Percentiles rank a stretch among this genome's conserved stretches.
Conservation (phyloP, 176 grass and related monocot species). For the Tillandsia leiboldiana region DNA sequence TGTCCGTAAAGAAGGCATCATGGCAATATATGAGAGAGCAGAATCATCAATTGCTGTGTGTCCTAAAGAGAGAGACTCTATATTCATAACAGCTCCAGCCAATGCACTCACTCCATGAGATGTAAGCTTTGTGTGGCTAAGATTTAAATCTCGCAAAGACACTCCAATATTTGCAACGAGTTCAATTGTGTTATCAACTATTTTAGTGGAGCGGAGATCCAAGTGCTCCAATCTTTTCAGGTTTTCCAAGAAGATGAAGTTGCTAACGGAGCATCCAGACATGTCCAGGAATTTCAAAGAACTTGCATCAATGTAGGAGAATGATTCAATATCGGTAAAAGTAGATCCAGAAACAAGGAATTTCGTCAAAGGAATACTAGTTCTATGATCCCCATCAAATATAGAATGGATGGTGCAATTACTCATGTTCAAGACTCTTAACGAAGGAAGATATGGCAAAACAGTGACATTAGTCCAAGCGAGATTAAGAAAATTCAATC, state of each 20-base stretch:
- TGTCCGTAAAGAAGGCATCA: slow-evolving; percentile 54
- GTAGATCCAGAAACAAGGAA: slow-evolving; percentile 33
- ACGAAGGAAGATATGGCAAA: slow-evolving; percentile 40
- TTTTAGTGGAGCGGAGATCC: slow-evolving; percentile 34
- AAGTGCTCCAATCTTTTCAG: background rate
- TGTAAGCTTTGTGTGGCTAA: slow-evolving; percentile 48
- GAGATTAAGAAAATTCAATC: slow-evolving; percentile 65
- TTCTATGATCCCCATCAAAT: slow-evolving; percentile 26
- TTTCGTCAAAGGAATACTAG: slow-evolving; percentile 33
- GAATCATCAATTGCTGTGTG: slow-evolving; percentile 68
- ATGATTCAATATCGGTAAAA: slow-evolving; percentile 42
- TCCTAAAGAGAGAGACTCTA: slow-evolving; percentile 52
- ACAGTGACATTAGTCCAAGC: slow-evolving; percentile 58
- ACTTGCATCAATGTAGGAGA: slow-evolving; percentile 40
- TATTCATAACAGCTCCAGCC: slow-evolving; percentile 53
- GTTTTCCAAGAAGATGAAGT: slow-evolving; percentile 8
- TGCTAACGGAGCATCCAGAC: slow-evolving; percentile 33
- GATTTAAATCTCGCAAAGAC: slow-evolving; percentile 62
- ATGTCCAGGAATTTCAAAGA: slow-evolving; percentile 56
- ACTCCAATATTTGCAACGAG: slow-evolving; percentile 53
- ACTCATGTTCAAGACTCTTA: slow-evolving; percentile 65
- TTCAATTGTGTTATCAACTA: slow-evolving; percentile 50
- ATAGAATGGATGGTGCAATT: slow-evolving; percentile 64
- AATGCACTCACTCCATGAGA: slow-evolving; percentile 43
- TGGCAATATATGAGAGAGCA: slow-evolving; percentile 50